Conservation (phyloP, 129 eudicot species). For the Pulicaria dysenterica region DNA sequence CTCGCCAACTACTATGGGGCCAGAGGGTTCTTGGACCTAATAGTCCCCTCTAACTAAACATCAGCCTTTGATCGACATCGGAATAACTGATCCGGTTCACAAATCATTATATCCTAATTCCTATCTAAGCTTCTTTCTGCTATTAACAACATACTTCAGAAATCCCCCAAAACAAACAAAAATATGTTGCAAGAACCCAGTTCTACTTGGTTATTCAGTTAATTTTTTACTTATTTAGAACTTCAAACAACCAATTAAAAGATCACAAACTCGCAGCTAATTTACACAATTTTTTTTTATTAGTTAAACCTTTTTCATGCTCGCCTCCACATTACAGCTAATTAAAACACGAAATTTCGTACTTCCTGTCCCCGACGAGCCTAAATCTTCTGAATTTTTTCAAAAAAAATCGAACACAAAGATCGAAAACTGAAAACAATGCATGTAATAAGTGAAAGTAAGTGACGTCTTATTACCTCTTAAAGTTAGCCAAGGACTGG, state of each 20-base stretch:
- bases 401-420: background rate
- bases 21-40: constrained; percentile 1
- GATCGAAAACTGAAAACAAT: constrained; percentile 1
- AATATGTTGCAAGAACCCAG: background rate
- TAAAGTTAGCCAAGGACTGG: constrained; percentile 33
- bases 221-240: background rate
- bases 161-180: background rate
- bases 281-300: background rate
- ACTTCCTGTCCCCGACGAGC: background rate
- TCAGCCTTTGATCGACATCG: constrained; percentile 18
- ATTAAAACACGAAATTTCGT: constrained; percentile 2
- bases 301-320: background rate
- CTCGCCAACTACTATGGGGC: background rate
- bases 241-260: constrained; percentile 24
- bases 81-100: constrained; percentile 10
- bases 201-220: background rate
- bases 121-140: background rate
- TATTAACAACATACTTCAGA: background rate
- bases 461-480: constrained; percentile 27
- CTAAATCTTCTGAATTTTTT: background rate
- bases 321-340: background rate
- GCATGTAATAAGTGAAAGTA: constrained; percentile 8
- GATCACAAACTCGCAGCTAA: constrained; percentile 21
- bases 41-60: constrained; percentile 8
- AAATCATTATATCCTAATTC: constrained; percentile 12